Base-by-base conservation (phyloP, 164 flowering plant genomes). In the Platanus orientalis region DNA sequence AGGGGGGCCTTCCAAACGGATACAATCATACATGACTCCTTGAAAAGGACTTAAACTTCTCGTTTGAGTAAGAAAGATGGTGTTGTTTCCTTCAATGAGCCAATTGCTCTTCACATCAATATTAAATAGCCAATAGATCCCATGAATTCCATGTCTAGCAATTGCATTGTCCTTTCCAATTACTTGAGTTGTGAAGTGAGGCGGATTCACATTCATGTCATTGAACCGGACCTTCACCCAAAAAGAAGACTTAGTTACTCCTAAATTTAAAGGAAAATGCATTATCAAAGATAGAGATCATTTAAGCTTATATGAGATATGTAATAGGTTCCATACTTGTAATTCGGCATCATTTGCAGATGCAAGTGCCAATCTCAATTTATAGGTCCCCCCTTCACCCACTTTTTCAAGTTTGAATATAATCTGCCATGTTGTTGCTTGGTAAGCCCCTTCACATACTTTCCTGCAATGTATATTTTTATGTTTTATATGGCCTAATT, bases 91-190 rank as follows among this genome's bases (percentile, higher is more conserved):
- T 42, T 67, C 65, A 9, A 67, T 61, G 12, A 89, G 81, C 64
- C 20, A 27, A 7, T 61, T 24, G 0, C 82, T 73, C 0, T 65
- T 70, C 0, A 89, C 69, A 7, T 78, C 80, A 0, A 84, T 65
- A 44, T 42, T 79, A 67, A 54, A 85, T 1, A 87, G 67, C 80
- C 89, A 71, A 63, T 85, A 83, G 14, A 89, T 63, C 2, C 96
- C 96, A 67, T 89, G 96, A 34, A 84, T 85, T n/a, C 96, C 91
- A 71, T 85, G 96, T 30, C 96, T 76, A 2, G 87, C 83, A 6
- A 87, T 83, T 0, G 91, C 21, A 58, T 89, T 89, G 74, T 89
- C 93, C 32, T 71, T 74, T 13, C 96, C 96, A 21, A 89, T 78
- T 20, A 65, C 24, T 20, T 86, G 90, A 7, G 73, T 79, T 19